phyloP scores from a whole-genome alignment of 352 stramenopile species.

The Pelagophyceae sp. region DNA sequence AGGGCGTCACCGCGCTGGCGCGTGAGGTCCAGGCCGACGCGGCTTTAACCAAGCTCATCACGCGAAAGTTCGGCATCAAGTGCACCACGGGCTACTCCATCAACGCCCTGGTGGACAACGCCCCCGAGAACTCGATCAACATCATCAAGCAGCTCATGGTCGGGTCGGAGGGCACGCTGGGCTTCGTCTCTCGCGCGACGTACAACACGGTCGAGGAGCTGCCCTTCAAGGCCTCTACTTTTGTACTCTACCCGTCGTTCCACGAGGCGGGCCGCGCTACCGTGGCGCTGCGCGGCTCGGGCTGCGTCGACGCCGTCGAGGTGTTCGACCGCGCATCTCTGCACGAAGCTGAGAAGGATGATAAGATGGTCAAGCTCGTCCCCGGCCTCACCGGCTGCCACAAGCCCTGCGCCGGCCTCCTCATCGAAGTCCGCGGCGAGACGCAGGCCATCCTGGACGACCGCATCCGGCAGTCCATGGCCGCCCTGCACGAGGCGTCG shows the following conservation, averaged over 20 bases:
- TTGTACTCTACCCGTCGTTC: slow-evolving; percentile 18
- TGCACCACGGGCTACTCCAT: slow-evolving; percentile 16
- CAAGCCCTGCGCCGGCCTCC: neutral
- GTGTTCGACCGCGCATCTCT: slow-evolving; percentile 6
- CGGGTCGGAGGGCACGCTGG: slow-evolving; percentile 3
- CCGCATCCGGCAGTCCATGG: neutral
- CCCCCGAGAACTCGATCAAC: neutral
- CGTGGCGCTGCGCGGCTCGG: neutral
- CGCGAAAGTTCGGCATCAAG: slow-evolving; percentile 16
- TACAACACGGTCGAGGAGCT: slow-evolving; percentile 17
- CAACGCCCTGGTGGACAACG: slow-evolving; percentile 12
- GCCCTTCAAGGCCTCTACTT: slow-evolving; percentile 12
- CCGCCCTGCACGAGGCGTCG: neutral
- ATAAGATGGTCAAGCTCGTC: neutral
- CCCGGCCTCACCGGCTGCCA: slow-evolving; percentile 1
- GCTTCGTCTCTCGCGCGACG: slow-evolving; percentile 3
- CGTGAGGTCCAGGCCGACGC: neutral
- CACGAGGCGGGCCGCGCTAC: slow-evolving; percentile 15
- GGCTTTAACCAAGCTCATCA: neutral
- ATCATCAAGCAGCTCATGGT: slow-evolving; percentile 21
- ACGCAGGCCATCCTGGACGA: neutral
- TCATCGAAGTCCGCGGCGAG: neutral
- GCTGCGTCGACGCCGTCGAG: neutral
- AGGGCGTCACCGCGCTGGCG: neutral
- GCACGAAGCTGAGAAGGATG: slow-evolving; percentile 1